A percentile compares a stretch with the other conserved stretches of the same genome.
Evolutionary conservation across 768 basidiomycete species (phyloP).

Genomic region (Amanita thiersii): DNA sequence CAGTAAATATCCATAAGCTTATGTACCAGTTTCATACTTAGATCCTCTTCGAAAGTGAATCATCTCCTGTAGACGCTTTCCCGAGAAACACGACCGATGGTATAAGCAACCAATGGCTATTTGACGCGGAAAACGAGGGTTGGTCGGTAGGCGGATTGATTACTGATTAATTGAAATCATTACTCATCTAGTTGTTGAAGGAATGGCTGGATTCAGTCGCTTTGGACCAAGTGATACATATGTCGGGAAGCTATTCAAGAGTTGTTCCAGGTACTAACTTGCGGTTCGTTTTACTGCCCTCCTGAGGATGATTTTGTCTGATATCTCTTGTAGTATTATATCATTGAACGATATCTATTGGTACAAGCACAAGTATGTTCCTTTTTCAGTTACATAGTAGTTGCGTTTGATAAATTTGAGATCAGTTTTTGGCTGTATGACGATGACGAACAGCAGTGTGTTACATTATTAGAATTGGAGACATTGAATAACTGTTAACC

Average conservation of each 20-base stretch:
- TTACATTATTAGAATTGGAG: constrained; percentile 4
- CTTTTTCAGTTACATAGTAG: not conserved
- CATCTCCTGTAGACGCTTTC: constrained; percentile 50
- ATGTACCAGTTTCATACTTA: not conserved
- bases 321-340: constrained; percentile 33
- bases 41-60: constrained; percentile 31
- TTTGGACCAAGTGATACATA: constrained; percentile 33
- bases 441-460: constrained; percentile 36
- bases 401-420: not conserved
- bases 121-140: constrained; percentile 38
- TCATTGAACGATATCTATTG: constrained; percentile 55
- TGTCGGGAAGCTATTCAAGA: constrained; percentile 48
- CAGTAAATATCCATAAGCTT: constrained; percentile 27
- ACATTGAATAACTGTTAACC: not conserved
- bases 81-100: constrained; percentile 35
- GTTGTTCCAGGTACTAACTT: constrained; percentile 41
- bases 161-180: not conserved
- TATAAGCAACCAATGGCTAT: constrained; percentile 45
- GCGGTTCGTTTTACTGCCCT: constrained; percentile 23
- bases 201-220: constrained; percentile 38
- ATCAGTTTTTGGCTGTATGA: constrained; percentile 58
- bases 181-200: constrained; percentile 16
- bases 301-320: not conserved
- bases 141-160: constrained; percentile 32
- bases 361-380: constrained; percentile 48